Evolutionary conservation across 148 eudicot species (phyloP).

Genomic region (Pouteria glomerata): DNA sequence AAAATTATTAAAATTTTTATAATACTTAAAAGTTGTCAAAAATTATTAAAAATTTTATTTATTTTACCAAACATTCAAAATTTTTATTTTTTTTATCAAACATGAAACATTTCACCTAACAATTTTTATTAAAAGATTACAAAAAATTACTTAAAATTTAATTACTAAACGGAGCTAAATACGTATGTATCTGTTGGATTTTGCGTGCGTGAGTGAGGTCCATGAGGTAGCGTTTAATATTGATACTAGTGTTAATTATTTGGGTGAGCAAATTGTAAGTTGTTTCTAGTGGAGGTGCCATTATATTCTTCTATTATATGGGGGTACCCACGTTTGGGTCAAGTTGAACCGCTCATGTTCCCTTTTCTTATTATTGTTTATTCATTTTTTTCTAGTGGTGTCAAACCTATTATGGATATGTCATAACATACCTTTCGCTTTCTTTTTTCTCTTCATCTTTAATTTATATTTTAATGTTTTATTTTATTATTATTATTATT

Average conservation of each 20-base stretch:
- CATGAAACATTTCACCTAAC: too few species aligned
- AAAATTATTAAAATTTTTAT: too few species aligned
- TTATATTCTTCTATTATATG: too few species aligned
- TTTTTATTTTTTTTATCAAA: too few species aligned
- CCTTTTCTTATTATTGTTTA: not conserved
- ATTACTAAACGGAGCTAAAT: not conserved
- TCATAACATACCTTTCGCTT: not conserved
- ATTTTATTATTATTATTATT: too few species aligned
- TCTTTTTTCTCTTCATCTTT: not conserved
- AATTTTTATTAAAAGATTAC: too few species aligned
- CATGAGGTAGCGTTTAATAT: not conserved
- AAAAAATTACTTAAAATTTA: too few species aligned
- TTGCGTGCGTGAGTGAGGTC: not conserved
- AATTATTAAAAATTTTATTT: too few species aligned
- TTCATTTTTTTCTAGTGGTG: not conserved
- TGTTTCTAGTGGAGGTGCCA: conserved; percentile 7
- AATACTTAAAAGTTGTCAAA: too few species aligned
- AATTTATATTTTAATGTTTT: not conserved
- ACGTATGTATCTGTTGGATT: not conserved
- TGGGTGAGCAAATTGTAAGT: not conserved
- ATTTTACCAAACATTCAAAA: too few species aligned
- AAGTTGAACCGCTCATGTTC: conserved; percentile 1
- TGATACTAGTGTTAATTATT: not conserved
- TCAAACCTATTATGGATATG: not conserved
- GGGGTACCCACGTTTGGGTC: conserved; percentile 9